phyloP scores from a whole-genome alignment of 192 early-diverging fungal species.

The Oehlia diaphana region DNA sequence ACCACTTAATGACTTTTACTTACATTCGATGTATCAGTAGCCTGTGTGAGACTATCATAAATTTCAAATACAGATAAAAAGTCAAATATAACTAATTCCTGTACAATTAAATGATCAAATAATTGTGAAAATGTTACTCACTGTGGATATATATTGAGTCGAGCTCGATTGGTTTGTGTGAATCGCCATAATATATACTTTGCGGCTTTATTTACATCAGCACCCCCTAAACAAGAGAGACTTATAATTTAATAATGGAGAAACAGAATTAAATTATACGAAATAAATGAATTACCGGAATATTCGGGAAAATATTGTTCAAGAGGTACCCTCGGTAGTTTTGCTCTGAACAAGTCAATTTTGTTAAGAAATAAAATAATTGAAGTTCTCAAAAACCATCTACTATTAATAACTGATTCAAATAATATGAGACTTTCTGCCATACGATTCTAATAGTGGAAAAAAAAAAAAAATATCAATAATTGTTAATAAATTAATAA shows the following conservation, averaged over 20 bases:
- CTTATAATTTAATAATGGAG: not conserved
- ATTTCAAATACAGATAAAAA: slow-evolving; percentile 17
- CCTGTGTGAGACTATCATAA: slow-evolving; percentile 72
- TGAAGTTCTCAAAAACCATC: slow-evolving; percentile 89
- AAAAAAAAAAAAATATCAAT: not conserved
- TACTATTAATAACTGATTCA: slow-evolving; percentile 88
- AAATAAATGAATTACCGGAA: slow-evolving; percentile 39
- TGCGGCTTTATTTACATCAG: slow-evolving; percentile 79
- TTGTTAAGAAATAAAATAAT: slow-evolving; percentile 96
- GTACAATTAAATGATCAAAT: not conserved
- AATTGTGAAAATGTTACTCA: slow-evolving; percentile 34
- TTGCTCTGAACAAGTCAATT: slow-evolving; percentile 83
- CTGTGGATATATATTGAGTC: slow-evolving; percentile 83
- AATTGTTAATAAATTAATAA: not conserved
- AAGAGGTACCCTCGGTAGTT: slow-evolving; percentile 75
- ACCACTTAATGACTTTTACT: slow-evolving; percentile 16
- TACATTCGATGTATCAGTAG: slow-evolving; percentile 88
- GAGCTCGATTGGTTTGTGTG: slow-evolving; percentile 79
- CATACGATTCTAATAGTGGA: slow-evolving; percentile 78
- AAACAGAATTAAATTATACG: not conserved
- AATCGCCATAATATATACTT: slow-evolving; percentile 90
- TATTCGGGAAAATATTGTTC: slow-evolving; percentile 89
- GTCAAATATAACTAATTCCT: not conserved
- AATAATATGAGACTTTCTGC: slow-evolving; percentile 87
- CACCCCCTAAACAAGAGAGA: slow-evolving; percentile 47